These are phyloP conservation scores for Leishmania arabica DNA, from an alignment of 208 protist species.

Conservation along the genomic window DNA sequence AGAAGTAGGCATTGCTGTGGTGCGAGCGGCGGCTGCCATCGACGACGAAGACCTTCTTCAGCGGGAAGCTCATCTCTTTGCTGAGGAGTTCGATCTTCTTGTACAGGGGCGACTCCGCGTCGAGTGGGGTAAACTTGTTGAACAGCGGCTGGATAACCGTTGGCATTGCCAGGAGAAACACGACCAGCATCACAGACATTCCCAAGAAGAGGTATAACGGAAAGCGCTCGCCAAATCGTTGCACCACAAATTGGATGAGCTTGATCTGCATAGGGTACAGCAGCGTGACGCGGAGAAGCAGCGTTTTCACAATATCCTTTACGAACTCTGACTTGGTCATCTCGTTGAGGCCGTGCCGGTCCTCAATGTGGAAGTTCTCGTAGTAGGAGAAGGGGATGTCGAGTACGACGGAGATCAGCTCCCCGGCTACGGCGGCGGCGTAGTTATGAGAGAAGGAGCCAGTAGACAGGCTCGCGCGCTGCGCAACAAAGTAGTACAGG, in stretches of 20 bases:
- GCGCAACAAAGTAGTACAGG: constrained; percentile 39
- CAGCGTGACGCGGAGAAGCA: constrained; percentile 51
- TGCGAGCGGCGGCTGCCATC: constrained; percentile 76
- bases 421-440: constrained; percentile 33
- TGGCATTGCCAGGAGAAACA: constrained; percentile 62
- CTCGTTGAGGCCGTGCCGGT: constrained; percentile 89
- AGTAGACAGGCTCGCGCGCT: constrained; percentile 16
- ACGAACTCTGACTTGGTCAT: constrained; percentile 69
- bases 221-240: constrained; percentile 75
- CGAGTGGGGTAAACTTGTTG: constrained; percentile 79
- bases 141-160: constrained; percentile 89
- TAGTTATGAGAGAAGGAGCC: constrained; percentile 71
- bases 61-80: constrained; percentile 57
- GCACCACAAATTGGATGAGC: constrained; percentile 67
- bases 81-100: constrained; percentile 57
- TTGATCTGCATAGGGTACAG: constrained; percentile 48
- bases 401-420: constrained; percentile 47
- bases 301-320: constrained; percentile 65
- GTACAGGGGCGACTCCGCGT: constrained; percentile 39
- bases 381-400: constrained; percentile 79
- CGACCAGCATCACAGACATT: constrained; percentile 37
- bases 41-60: constrained; percentile 73
- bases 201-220: constrained; percentile 74
- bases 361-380: constrained; percentile 82
- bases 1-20: constrained; percentile 92